Conservation (phyloP, 2,329 filamentous ascomycete genomes). For the Fusarium haematococcum region DNA sequence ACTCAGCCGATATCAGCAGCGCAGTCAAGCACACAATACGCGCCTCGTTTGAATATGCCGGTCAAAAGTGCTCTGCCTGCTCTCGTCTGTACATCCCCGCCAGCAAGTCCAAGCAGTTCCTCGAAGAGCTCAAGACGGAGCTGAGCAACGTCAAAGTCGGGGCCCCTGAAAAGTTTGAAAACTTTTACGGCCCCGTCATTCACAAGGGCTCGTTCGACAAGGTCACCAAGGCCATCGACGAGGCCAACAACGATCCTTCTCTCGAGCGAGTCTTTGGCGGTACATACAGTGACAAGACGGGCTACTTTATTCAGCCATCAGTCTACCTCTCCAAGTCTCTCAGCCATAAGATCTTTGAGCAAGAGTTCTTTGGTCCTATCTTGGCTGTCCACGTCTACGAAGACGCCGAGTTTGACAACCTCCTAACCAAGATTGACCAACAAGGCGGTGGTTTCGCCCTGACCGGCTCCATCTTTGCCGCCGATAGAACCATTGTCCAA, state of each 20-base stretch:
- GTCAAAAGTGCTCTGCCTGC: constrained; percentile 89
- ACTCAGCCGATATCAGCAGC: constrained; percentile 79
- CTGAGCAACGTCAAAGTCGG: constrained; percentile 78
- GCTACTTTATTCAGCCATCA: constrained; percentile 86
- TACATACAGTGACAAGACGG: constrained; percentile 78
- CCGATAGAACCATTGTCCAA: constrained; percentile 72
- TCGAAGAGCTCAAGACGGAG: constrained; percentile 72
- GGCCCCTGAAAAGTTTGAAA: constrained; percentile 72
- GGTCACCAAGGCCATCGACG: constrained; percentile 78
- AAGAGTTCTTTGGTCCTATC: constrained; percentile 86
- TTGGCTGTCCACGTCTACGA: constrained; percentile 81
- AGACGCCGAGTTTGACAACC: constrained; percentile 64
- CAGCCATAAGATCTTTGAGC: constrained; percentile 76
- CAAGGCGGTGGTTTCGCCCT: constrained; percentile 79
- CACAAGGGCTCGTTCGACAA: constrained; percentile 84
- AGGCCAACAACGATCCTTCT: constrained; percentile 76
- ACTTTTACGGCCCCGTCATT: constrained; percentile 89
- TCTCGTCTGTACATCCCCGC: constrained; percentile 79
- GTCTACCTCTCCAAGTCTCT: constrained; percentile 80
- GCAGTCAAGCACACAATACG: constrained; percentile 84
- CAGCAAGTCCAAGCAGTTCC: constrained; percentile 77
- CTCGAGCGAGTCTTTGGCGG: constrained; percentile 80
- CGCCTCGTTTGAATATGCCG: constrained; percentile 89
- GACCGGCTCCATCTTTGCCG: constrained; percentile 79
- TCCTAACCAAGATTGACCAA: constrained; percentile 70